Percentiles rank a stretch among this genome's conserved stretches.
Evolutionary conservation across 805 yeast species (phyloP).

Genomic region (Monosporozyma solicola): DNA sequence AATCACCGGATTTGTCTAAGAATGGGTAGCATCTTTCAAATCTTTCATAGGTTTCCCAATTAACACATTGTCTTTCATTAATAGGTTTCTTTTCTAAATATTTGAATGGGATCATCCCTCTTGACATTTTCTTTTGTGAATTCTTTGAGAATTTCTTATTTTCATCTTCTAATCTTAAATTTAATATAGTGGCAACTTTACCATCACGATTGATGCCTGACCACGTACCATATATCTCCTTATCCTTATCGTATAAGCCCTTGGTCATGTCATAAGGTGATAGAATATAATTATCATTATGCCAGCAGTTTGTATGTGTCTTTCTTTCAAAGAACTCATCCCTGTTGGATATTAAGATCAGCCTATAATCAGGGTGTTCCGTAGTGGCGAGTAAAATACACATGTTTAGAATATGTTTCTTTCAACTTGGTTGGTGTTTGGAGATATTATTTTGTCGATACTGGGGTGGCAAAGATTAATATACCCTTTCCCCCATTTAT

Average conservation of each 20-base stretch:
- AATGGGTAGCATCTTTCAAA: slow-evolving; percentile 15
- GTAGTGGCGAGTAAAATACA: slow-evolving; percentile 68
- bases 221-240: slow-evolving; percentile 79
- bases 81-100: slow-evolving; percentile 27
- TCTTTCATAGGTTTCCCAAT: slow-evolving; percentile 23
- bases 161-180: slow-evolving; percentile 43
- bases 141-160: not conserved
- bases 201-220: slow-evolving; percentile 59
- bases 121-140: slow-evolving; percentile 23
- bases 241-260: slow-evolving; percentile 1
- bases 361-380: slow-evolving; percentile 62
- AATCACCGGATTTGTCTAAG: slow-evolving; percentile 20
- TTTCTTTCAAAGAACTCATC: slow-evolving; percentile 77
- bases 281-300: slow-evolving; percentile 32
- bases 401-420: slow-evolving; percentile 36
- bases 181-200: slow-evolving; percentile 63
- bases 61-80: slow-evolving; percentile 10
- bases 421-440: not conserved
- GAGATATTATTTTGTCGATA: not conserved
- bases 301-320: slow-evolving; percentile 48
- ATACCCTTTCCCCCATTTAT: not conserved
- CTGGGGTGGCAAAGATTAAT: not conserved
- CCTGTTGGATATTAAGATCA: slow-evolving; percentile 71
- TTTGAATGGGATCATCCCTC: slow-evolving; percentile 39
- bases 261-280: slow-evolving; percentile 57